Percentiles rank a stretch among this genome's conserved stretches.
Evolutionary conservation across 345 rosid genomes (phyloP).

Genomic region (Bruguiera sexangula): DNA sequence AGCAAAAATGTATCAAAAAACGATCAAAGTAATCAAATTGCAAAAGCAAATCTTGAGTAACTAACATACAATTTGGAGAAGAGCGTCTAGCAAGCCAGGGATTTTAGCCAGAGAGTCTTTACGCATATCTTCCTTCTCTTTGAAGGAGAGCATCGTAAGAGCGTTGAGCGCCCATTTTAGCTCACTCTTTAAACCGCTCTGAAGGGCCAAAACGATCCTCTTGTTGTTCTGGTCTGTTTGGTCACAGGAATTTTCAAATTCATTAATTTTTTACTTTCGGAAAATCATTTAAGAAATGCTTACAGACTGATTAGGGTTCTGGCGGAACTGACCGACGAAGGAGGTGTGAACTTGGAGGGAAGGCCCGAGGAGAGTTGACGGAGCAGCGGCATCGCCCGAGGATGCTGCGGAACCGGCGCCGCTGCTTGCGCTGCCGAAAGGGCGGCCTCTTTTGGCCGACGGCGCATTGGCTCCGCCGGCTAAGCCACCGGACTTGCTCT

Average conservation of each 20-base stretch:
- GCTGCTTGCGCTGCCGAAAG: slow-evolving; percentile 67
- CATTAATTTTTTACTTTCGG: not conserved
- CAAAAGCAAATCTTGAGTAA: not conserved
- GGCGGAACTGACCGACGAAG: slow-evolving; percentile 56
- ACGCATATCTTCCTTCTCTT: slow-evolving; percentile 85
- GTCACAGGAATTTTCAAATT: not conserved
- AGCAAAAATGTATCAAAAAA: not conserved
- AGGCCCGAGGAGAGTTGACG: slow-evolving; percentile 73
- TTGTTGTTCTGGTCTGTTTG: slow-evolving; percentile 75
- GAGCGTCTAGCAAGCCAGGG: slow-evolving; percentile 93
- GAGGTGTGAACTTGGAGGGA: slow-evolving; percentile 86
- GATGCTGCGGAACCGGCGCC: slow-evolving; percentile 38
- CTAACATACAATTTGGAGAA: slow-evolving; percentile 76
- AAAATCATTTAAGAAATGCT: not conserved
- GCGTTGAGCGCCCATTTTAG: slow-evolving; percentile 91
- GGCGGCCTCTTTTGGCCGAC: slow-evolving; percentile 80
- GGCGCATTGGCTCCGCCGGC: slow-evolving; percentile 63
- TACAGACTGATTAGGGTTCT: slow-evolving; percentile 1
- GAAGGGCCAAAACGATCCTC: slow-evolving; percentile 92
- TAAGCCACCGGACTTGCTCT: slow-evolving; percentile 60
- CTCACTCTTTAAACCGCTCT: slow-evolving; percentile 96
- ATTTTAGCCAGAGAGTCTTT: slow-evolving; percentile 86
- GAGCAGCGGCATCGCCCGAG: slow-evolving; percentile 62
- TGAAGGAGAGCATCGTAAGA: slow-evolving; percentile 89
- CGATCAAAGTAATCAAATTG: not conserved